phyloP scores from a whole-genome alignment of 352 stramenopile species.

The Plasmopara halstedii region DNA sequence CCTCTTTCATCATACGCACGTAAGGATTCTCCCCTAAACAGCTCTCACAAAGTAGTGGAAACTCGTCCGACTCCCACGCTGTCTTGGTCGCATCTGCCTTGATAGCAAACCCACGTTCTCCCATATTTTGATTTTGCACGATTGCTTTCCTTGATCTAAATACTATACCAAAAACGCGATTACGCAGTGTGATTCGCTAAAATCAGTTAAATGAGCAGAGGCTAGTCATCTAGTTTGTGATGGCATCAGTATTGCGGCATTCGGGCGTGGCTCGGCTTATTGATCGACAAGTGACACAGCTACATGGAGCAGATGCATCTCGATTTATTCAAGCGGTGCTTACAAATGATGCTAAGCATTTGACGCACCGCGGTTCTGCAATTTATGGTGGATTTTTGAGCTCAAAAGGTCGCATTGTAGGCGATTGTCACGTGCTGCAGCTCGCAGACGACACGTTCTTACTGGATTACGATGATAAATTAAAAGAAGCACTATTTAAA shows the following conservation, averaged over 20 bases:
- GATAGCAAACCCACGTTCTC: conserved; percentile 80
- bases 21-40: conserved; percentile 99
- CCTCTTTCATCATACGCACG: conserved; percentile 98
- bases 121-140: conserved; percentile 25
- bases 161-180: background rate
- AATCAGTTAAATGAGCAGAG: conserved; percentile 8
- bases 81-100: conserved; percentile 85
- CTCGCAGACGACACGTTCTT: conserved; percentile 62
- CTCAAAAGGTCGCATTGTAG: conserved; percentile 68
- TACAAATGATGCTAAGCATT: conserved; percentile 76
- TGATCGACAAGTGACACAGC: conserved; percentile 52
- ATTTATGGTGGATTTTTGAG: conserved; percentile 77
- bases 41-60: conserved; percentile 97
- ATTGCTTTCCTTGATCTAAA: background rate
- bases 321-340: conserved; percentile 78
- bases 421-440: conserved; percentile 71
- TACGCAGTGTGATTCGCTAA: conserved; percentile 10
- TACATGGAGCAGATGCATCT: conserved; percentile 58
- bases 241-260: conserved; percentile 23
- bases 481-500: conserved; percentile 57
- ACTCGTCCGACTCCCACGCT: conserved; percentile 91
- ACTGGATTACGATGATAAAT: conserved; percentile 57
- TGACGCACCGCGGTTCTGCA: conserved; percentile 42
- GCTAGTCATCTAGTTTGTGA: no score
- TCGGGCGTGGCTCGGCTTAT: conserved; percentile 40